Evolutionary conservation across 257 asterid species (phyloP).

Genomic region (Rhazya stricta): DNA sequence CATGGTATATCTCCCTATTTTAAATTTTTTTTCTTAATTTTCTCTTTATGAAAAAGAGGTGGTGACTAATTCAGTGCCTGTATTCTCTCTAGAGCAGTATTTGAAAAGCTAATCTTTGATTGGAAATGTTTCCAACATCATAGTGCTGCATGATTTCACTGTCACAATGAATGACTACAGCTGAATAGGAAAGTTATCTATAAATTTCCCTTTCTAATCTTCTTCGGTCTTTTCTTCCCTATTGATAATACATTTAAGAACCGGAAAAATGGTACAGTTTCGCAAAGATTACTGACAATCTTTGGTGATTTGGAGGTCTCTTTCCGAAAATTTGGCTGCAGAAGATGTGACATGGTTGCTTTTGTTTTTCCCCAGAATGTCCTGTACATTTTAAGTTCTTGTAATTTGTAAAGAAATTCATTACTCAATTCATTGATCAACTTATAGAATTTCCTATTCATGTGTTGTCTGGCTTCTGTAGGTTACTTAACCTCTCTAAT

Average conservation of each 20-base stretch:
- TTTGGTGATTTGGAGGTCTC: too few species aligned
- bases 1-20: constrained; percentile 64
- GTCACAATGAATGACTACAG: not conserved
- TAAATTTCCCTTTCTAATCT: not conserved
- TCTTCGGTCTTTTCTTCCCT: not conserved
- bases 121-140: not conserved
- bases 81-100: not conserved
- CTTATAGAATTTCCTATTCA: not conserved
- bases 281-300: too few species aligned
- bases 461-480: not conserved
- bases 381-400: not conserved
- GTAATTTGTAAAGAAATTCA: not conserved
- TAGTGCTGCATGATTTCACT: not conserved
- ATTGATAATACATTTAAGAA: not conserved
- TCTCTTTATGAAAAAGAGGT: not conserved
- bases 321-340: not conserved
- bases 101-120: not conserved
- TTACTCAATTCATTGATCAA: not conserved
- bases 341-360: not conserved
- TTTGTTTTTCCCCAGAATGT: not conserved
- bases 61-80: not conserved
- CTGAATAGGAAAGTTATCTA: not conserved
- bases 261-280: not conserved
- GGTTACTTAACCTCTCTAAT: not conserved
- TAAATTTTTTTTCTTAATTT: too few species aligned